Evolutionary conservation across 169 alveolate genomes (phyloP), one percentile per base, ranked within the genome.

Genomic region (Theileria parva): DNA sequence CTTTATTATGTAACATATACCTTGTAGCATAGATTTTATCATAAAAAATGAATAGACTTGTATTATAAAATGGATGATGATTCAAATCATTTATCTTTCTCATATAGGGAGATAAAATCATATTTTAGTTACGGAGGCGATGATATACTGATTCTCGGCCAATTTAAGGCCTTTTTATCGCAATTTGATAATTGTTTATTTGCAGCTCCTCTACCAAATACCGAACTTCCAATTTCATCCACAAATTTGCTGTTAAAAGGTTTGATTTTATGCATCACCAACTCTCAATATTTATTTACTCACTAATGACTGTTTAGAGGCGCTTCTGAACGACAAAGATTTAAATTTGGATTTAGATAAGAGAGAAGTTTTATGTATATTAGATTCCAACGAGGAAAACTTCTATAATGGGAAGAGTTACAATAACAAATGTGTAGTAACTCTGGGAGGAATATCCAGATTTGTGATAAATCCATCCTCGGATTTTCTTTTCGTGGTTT

Each of bases 331-430:
- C 1, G 81, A 65, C n/a, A 78, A 77, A 21, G 69, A 53, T 74
- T 69, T 66, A 32, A 68, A 44, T n/a, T 23, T 68, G 77, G 55
- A 59, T 19, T 64, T 80, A 25, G 60, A 27, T 0, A 30, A 69
- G 37, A 77, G 77, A 55, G 25, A 67, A 21, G 86, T 79, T 23
- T 69, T 83, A 21, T 83, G 89, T 30, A 44, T 83, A 39, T 66
- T 83, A 48, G 86, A 83, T 39, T 76, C 89, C 1, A 76, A 83
- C 32, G 89, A 83, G 37, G 89, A 83, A 28, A 78, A 83, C 50
- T 65, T 83, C 12, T 83, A 83, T 75, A 77, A 65, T 39, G 81
- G 71, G 51, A 66, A 53, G 19, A 68, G 28, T 21, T 32, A 51
- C 21, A 57, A 71, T 2, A n/a, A 63, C 34, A 55, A 64, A 23